Evolutionary conservation across 2,329 filamentous ascomycete genomes (phyloP).

Genomic region (Colletotrichum sp.): DNA sequence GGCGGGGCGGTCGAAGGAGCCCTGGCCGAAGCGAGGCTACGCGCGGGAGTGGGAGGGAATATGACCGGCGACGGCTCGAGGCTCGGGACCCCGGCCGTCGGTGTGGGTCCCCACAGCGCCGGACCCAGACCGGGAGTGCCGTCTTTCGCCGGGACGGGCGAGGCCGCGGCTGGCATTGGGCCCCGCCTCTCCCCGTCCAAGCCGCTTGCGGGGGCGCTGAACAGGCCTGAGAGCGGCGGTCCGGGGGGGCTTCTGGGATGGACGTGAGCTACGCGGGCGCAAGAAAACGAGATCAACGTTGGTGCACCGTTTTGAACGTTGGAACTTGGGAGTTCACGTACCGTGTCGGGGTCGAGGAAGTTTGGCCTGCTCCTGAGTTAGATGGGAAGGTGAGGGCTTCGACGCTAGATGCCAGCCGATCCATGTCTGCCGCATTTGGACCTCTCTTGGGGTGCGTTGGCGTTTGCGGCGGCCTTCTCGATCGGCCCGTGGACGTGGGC

Average conservation of each 20-base stretch:
- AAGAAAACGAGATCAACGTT: background rate
- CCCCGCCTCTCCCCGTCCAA: background rate
- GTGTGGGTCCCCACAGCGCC: background rate
- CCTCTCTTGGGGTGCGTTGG: background rate
- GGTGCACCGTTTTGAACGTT: background rate
- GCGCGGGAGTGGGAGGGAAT: background rate
- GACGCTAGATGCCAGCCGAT: background rate
- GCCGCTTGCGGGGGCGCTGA: background rate
- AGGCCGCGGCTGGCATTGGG: background rate
- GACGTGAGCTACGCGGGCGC: background rate
- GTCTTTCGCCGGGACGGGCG: background rate
- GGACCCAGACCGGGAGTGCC: background rate
- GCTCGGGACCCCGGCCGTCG: background rate
- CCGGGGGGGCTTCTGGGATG: background rate
- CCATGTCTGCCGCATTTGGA: background rate
- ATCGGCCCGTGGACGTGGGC: background rate
- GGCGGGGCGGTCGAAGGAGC: background rate
- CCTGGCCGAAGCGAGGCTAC: background rate
- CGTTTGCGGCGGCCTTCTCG: background rate
- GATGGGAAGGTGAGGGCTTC: background rate
- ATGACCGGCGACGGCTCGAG: background rate
- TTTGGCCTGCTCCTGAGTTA: background rate
- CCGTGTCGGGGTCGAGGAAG: background rate
- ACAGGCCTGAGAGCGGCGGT: background rate
- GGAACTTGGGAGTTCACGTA: background rate